These are phyloP conservation scores for Paspalum notatum DNA, from an alignment of 176 grass and related monocot genomes.

Conservation along the genomic window DNA sequence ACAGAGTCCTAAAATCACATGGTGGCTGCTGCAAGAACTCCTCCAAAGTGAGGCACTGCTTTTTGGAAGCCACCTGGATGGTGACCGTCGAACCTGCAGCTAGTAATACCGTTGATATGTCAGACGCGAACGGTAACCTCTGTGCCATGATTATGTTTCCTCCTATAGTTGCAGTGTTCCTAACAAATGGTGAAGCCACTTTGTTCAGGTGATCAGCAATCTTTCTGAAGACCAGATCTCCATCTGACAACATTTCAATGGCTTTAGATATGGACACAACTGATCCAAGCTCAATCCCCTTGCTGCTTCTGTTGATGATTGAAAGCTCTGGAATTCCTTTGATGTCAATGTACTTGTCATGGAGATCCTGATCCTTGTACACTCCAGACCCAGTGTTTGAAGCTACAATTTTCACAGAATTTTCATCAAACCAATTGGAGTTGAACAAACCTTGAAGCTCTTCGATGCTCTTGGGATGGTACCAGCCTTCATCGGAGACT, in stretches of 20 bases:
- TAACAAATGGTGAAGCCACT: conserved; percentile 70
- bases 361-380: conserved; percentile 65
- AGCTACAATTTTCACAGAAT: conserved; percentile 63
- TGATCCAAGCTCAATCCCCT: conserved; percentile 70
- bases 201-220: conserved; percentile 69
- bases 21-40: conserved; percentile 78
- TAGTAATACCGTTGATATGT: conserved; percentile 74
- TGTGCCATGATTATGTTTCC: conserved; percentile 94
- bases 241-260: conserved; percentile 62
- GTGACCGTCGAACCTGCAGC: conserved; percentile 56
- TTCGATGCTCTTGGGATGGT: conserved; percentile 59
- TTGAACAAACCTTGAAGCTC: conserved; percentile 55
- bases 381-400: conserved; percentile 82
- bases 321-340: conserved; percentile 67
- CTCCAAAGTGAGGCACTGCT: conserved; percentile 54
- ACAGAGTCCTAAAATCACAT: conserved; percentile 58
- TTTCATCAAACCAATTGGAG: conserved; percentile 46
- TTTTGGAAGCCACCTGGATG: conserved; percentile 54
- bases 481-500: conserved; percentile 42
- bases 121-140: conserved; percentile 60
- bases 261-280: conserved; percentile 66
- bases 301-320: conserved; percentile 41
- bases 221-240: conserved; percentile 54
- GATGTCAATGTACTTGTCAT: conserved; percentile 74
- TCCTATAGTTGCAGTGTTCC: conserved; percentile 82